These are phyloP conservation scores for Boletus rufocinnamomeus DNA, from an alignment of 768 basidiomycete species.

Conservation along the genomic window DNA sequence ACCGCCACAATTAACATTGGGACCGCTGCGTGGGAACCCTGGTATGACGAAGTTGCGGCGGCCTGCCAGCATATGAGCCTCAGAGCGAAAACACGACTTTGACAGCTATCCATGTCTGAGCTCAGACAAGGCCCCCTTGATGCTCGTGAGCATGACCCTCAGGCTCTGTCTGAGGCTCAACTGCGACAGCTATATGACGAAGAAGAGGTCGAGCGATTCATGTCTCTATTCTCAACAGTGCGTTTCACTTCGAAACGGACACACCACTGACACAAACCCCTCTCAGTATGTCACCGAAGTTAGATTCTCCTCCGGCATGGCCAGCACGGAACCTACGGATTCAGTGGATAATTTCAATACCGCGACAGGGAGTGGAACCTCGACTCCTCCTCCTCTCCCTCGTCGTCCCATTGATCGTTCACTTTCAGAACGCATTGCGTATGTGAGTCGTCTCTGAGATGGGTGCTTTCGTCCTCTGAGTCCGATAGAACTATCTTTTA, in stretches of 20 bases:
- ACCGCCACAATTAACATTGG: conserved; percentile 1
- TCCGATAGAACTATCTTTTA: conserved; percentile 41
- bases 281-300: conserved; percentile 64
- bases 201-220: conserved; percentile 63
- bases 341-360: not conserved
- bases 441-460: conserved; percentile 22
- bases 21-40: too few relatives aligned
- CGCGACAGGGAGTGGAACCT: not conserved
- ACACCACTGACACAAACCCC: not conserved
- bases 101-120: conserved; percentile 14
- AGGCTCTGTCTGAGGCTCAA: conserved; percentile 50
- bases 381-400: conserved; percentile 1
- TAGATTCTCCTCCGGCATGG: conserved; percentile 33
- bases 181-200: conserved; percentile 61
- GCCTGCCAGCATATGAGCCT: too few relatives aligned
- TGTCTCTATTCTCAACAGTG: conserved; percentile 62
- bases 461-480: conserved; percentile 15
- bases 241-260: conserved; percentile 24
- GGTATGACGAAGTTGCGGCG: too few relatives aligned
- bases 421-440: conserved; percentile 30
- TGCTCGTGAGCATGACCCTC: conserved; percentile 9
- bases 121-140: not conserved
- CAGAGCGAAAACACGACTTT: too few relatives aligned
- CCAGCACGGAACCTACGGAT: conserved; percentile 27
- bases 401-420: conserved; percentile 20